phyloP scores from a whole-genome alignment of 805 yeast genomes.

The Yamadazyma paraphyllophila region DNA sequence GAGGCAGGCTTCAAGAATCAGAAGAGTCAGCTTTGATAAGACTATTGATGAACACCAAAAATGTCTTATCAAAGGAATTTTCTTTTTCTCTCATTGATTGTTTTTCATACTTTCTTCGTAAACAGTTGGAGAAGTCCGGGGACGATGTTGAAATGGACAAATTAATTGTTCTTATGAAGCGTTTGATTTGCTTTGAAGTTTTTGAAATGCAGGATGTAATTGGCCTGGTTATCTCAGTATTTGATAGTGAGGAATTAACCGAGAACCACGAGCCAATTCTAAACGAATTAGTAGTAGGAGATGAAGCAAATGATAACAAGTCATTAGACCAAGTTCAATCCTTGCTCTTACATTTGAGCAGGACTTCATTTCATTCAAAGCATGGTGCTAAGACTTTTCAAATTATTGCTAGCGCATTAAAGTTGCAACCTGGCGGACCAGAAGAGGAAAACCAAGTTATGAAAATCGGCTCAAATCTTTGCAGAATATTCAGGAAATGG shows the following conservation, averaged over 20 bases:
- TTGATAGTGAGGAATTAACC: conserved; percentile 2
- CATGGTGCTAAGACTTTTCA: conserved; percentile 7
- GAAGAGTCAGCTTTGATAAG: conserved; percentile 11
- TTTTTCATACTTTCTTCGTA: conserved; percentile 8
- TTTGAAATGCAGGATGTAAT: conserved; percentile 4
- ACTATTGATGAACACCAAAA: conserved; percentile 12
- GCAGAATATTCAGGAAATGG: conserved; percentile 6
- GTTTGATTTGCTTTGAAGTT: conserved; percentile 8
- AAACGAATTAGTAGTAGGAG: conserved; percentile 9
- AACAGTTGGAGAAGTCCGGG: conserved; percentile 5
- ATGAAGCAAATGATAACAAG: background rate
- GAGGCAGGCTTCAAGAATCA: conserved; percentile 1
- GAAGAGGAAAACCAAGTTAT: background rate
- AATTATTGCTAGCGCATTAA: conserved; percentile 6
- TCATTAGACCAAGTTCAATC: background rate
- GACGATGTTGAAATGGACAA: background rate
- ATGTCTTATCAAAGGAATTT: conserved; percentile 4
- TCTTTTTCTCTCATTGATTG: conserved; percentile 12
- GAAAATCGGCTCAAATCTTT: background rate
- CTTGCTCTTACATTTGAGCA: conserved; percentile 8
- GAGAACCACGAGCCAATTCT: background rate
- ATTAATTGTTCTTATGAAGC: conserved; percentile 5
- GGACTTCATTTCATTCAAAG: conserved; percentile 9
- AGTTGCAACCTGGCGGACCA: background rate
- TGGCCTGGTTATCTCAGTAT: conserved; percentile 2